Conservation (phyloP, 306 rosid genomes). For the Vicia faba region DNA sequence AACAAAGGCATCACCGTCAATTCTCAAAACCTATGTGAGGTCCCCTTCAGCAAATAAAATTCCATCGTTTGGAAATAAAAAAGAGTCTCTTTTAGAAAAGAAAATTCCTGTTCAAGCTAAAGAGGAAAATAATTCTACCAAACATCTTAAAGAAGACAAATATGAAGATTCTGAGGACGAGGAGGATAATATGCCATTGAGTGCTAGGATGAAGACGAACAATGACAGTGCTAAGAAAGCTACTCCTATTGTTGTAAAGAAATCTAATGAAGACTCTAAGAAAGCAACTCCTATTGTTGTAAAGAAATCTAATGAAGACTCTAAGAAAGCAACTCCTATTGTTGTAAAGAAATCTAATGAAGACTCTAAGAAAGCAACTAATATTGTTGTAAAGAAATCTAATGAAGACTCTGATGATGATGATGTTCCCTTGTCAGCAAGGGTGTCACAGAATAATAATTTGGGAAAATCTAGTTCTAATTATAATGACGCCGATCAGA, state of each 20-base stretch:
- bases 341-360: slow-evolving; percentile 40
- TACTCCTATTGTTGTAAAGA: slow-evolving; percentile 32
- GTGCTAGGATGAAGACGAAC: slow-evolving; percentile 42
- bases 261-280: slow-evolving; percentile 23
- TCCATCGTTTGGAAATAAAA: slow-evolving; percentile 28
- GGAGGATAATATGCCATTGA: slow-evolving; percentile 45
- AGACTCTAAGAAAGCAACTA: slow-evolving; percentile 39
- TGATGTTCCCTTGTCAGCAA: slow-evolving; percentile 47
- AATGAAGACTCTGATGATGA: slow-evolving; percentile 46
- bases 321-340: slow-evolving; percentile 34
- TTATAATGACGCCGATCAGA: slow-evolving; percentile 25
- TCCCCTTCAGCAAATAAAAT: slow-evolving; percentile 35
- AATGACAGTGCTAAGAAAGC: slow-evolving; percentile 32
- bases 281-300: slow-evolving; percentile 23
- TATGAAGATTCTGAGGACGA: slow-evolving; percentile 48
- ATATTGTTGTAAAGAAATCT: slow-evolving; percentile 39
- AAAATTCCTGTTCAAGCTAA: slow-evolving; percentile 37
- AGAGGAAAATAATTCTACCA: slow-evolving; percentile 33
- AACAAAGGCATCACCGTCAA: slow-evolving; percentile 37
- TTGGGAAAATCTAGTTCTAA: slow-evolving; percentile 37
- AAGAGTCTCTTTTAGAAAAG: slow-evolving; percentile 34
- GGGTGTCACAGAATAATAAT: slow-evolving; percentile 22
- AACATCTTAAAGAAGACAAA: neutral
- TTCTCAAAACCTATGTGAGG: slow-evolving; percentile 26
- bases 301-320: slow-evolving; percentile 45